Evolutionary conservation across 345 rosid species (phyloP), one percentile per base, ranked within the genome.

Genomic region (Gossypium rotundifolium): DNA sequence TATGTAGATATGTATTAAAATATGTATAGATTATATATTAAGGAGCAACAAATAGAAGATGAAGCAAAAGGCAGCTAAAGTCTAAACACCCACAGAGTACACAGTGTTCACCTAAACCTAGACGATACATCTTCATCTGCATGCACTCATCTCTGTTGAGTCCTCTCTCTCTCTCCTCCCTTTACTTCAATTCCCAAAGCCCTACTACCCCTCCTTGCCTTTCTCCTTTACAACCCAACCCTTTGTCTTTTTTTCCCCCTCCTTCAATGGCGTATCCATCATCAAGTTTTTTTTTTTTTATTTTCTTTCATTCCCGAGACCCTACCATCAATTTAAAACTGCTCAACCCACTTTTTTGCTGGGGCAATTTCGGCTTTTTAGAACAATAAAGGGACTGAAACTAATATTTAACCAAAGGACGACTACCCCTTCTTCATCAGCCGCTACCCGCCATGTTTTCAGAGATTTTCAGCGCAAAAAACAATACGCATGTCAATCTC

Each of bases 381-480:
- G 40, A 33, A 33, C 7, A 33, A 33, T 7, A 16, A 5, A 53
- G 57, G 20, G 57, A 53, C 57, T 53, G n/a, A 7, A 6, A 5
- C 9, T 53, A 17, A 18, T 2, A 1, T 53, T 53, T 53, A 53
- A 53, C 57, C 57, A 4, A 18, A 53, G n/a, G 20, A 17, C 55
- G 20, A 53, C 7, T 33, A 33, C 68, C 69, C 75, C 55, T 40
- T 60, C 54, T 64, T 65, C 65, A 16, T 65, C 72, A 75, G 88
- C 92, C 92, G 86, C 96, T 89, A 81, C 81, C 81, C 82, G 72
- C 94, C 90, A 93, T 89, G 96, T 91, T 91, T 93, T 91, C 96
- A 91, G 98, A 86, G 95, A 84, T 86, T 71, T 78, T 75, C 76
- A 73, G 89, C 98, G 79, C 98, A 81, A 76, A 85, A 83, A 89